These are phyloP conservation scores for Psilocybe sp. DNA, from an alignment of 768 basidiomycete genomes.

Conservation along the genomic window DNA sequence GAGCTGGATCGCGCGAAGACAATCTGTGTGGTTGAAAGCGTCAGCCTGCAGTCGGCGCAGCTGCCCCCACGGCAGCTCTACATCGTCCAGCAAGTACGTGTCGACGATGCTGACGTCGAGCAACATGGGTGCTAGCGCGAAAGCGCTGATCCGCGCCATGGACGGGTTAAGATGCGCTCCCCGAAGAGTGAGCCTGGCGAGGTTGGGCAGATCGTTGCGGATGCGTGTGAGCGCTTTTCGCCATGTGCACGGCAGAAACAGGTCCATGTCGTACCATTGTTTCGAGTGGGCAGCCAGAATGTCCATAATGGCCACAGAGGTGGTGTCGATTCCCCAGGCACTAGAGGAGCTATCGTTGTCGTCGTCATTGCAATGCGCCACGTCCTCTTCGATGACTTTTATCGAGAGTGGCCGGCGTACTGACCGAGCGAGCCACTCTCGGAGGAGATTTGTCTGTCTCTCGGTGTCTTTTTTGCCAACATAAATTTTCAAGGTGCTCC, in stretches of 20 bases:
- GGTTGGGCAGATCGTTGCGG: constrained; percentile 12
- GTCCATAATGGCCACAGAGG: constrained; percentile 14
- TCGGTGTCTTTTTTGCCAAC: constrained; percentile 12
- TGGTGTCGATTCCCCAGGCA: constrained; percentile 14
- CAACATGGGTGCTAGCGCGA: constrained; percentile 14
- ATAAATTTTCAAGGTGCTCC: constrained; percentile 13
- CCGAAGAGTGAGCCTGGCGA: constrained; percentile 15
- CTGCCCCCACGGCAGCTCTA: constrained; percentile 17
- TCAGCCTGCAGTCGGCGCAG: constrained; percentile 15
- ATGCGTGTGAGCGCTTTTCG: constrained; percentile 6
- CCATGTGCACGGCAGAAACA: constrained; percentile 18
- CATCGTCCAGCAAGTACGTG: constrained; percentile 15
- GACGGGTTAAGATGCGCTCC: constrained; percentile 14
- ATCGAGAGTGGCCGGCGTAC: constrained; percentile 14
- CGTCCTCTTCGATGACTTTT: constrained; percentile 16
- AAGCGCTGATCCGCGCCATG: constrained; percentile 11
- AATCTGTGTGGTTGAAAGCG: constrained; percentile 15
- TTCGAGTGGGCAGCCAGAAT: constrained; percentile 12
- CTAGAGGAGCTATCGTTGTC: constrained; percentile 1
- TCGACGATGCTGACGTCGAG: constrained; percentile 13
- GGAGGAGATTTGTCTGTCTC: constrained; percentile 15
- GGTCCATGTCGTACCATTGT: constrained; percentile 19
- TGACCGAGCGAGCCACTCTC: constrained; percentile 16
- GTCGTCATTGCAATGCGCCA: constrained; percentile 6
- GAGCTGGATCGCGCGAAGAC: constrained; percentile 15